Percentiles rank a stretch among this genome's conserved stretches.
phyloP scores from a whole-genome alignment of 148 eudicot species.

The Rhododendron griersonianum region DNA sequence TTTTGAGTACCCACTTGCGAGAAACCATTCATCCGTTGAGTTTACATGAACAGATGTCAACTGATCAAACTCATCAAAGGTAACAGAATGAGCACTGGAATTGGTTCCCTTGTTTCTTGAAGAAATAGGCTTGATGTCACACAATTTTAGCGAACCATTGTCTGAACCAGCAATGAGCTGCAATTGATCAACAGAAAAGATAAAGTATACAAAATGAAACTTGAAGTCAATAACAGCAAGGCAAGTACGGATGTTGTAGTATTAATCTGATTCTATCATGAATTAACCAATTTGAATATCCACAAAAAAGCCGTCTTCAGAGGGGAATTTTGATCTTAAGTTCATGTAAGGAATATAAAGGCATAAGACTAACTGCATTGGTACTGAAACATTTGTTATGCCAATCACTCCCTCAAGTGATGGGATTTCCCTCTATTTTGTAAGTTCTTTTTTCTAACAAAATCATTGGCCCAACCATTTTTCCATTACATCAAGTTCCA shows the following conservation, averaged over 20 bases:
- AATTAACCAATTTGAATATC: background rate
- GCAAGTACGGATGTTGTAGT: background rate
- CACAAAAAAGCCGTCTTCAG: background rate
- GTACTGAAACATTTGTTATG: background rate
- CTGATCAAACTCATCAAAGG: slow-evolving; percentile 75
- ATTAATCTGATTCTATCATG: background rate
- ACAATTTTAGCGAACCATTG: slow-evolving; percentile 72
- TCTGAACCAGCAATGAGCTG: slow-evolving; percentile 97
- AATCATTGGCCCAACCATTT: background rate
- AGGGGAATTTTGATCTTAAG: background rate
- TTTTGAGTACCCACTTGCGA: slow-evolving; percentile 82
- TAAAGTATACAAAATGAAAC: background rate
- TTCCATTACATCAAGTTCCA: background rate
- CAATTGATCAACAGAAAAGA: slow-evolving; percentile 10
- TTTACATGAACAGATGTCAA: slow-evolving; percentile 91
- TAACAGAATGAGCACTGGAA: slow-evolving; percentile 29
- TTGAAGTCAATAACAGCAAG: background rate
- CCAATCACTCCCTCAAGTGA: background rate
- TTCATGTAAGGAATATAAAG: background rate
- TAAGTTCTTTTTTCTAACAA: background rate
- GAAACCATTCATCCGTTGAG: slow-evolving; percentile 79
- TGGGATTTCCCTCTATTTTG: background rate
- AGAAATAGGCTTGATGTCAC: slow-evolving; percentile 41
- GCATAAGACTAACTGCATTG: background rate
- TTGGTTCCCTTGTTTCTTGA: slow-evolving; percentile 27